Percentiles rank a stretch among this genome's conserved stretches.
phyloP scores from a whole-genome alignment of 345 rosid species.

The Brassica juncea region DNA sequence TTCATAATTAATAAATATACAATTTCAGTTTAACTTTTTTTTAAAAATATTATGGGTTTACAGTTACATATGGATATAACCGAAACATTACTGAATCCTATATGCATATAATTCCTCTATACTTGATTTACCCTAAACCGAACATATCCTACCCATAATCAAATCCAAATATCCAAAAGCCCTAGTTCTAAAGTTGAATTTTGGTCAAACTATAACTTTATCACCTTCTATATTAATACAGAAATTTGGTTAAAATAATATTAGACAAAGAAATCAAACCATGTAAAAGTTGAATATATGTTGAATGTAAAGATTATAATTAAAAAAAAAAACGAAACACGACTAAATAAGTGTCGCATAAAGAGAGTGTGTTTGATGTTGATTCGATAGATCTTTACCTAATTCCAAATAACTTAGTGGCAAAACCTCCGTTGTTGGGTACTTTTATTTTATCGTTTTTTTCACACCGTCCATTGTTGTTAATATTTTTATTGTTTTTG shows the following conservation, averaged over 20 bases:
- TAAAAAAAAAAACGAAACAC: background rate
- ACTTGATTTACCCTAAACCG: too few species aligned
- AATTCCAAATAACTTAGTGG: conserved; percentile 20
- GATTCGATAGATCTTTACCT: conserved; percentile 31
- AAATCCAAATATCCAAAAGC: too few species aligned
- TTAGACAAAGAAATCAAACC: conserved; percentile 33
- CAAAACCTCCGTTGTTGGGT: conserved; percentile 19
- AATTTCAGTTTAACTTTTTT: too few species aligned
- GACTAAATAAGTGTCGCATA: conserved; percentile 12
- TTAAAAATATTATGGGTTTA: too few species aligned
- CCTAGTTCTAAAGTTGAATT: background rate
- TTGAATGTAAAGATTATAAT: conserved; percentile 18
- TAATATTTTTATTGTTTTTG: too few species aligned
- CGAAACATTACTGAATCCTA: too few species aligned
- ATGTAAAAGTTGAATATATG: conserved; percentile 24
- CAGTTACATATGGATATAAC: too few species aligned
- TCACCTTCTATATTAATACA: background rate
- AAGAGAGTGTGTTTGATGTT: conserved; percentile 22
- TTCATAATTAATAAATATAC: too few species aligned
- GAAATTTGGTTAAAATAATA: background rate
- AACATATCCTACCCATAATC: too few species aligned
- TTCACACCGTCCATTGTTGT: too few species aligned
- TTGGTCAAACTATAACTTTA: background rate
- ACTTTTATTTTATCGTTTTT: too few species aligned
- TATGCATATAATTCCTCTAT: too few species aligned